Conservation (phyloP, 2,329 filamentous ascomycete genomes). For the Fusarium armeniacum region DNA sequence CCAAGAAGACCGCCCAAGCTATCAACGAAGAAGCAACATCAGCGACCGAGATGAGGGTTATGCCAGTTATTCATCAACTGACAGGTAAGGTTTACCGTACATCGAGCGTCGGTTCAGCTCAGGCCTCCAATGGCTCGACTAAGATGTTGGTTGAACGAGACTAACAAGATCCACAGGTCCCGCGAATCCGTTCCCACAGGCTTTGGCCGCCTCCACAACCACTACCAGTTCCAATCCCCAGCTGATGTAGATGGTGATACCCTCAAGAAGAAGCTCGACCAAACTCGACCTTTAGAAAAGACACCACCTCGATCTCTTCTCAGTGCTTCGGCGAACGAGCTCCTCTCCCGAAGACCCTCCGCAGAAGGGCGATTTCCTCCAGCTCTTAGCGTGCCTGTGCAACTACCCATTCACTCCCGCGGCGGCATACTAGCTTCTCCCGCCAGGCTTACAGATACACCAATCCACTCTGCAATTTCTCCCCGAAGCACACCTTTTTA, state of each 20-base stretch:
- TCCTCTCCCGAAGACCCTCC: conserved; percentile 54
- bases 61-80: conserved; percentile 59
- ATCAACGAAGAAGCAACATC: conserved; percentile 52
- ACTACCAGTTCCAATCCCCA: conserved; percentile 62
- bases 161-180: conserved; percentile 53
- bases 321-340: conserved; percentile 59
- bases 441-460: conserved; percentile 60
- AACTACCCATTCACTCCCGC: conserved; percentile 59
- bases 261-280: conserved; percentile 70
- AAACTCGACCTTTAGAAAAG: conserved; percentile 61
- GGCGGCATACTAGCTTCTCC: conserved; percentile 61
- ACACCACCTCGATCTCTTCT: conserved; percentile 62
- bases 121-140: conserved; percentile 5
- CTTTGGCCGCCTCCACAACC: conserved; percentile 66
- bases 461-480: conserved; percentile 63
- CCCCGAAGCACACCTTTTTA: conserved; percentile 61
- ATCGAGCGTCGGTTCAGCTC: conserved; percentile 4
- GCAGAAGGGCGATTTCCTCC: conserved; percentile 60
- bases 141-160: conserved; percentile 4
- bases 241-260: conserved; percentile 64
- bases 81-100: conserved; percentile 51
- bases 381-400: conserved; percentile 60
- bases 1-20: conserved; percentile 54
- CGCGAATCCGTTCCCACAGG: conserved; percentile 58
- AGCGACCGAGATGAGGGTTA: conserved; percentile 60